Evolutionary conservation across 257 asterid species (phyloP), one percentile per base, ranked within the genome.

Genomic region (Jacaranda mimosifolia): DNA sequence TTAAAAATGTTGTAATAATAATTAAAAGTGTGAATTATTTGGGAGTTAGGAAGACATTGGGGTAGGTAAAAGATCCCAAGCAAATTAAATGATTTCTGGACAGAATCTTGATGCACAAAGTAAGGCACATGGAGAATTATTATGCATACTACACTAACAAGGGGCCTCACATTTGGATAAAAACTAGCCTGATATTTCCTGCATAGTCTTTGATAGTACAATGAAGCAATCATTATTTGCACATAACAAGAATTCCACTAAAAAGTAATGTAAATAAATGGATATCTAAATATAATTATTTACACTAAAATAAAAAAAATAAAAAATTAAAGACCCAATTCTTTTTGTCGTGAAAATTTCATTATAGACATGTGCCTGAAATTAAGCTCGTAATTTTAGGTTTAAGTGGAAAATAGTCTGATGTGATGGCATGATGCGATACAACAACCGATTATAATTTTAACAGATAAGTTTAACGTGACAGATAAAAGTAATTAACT

Each of bases 111-210:
- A 62, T 59, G 72, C 72, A 58, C 52, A 17, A 9, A 75, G 69
- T 64, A 66, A 58, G 14, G 77, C 81, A 81, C 84, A 76, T 81
- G 84, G 84, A 45, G 0, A 35, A 63, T 66, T 45, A 43, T 39
- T 45, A 43, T 39, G 42, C 81, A 76, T 80, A 53, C 53, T 57
- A 60, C 77, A 76, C 56, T 17, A 69, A 69, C 10, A 63, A 58
- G 83, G 77, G 84, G 60, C 77, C 83, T 18, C 76, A 36, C 72
- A 74, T 73, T 26, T 65, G 53, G 6, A 4, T 1, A 51, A 36
- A 26, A 38, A 19, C 48, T 21, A 26, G 39, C 36, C n/a, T 62
- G 8, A 51, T 40, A 51, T 55, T 72, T 72, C 75, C 13, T 26
- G 7, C 62, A 51, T 18, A 7, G 10, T 63, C 42, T 56, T 4